Evolutionary conservation across 2,329 filamentous ascomycete genomes (phyloP).

Genomic region (Periglandula ipomoeae): DNA sequence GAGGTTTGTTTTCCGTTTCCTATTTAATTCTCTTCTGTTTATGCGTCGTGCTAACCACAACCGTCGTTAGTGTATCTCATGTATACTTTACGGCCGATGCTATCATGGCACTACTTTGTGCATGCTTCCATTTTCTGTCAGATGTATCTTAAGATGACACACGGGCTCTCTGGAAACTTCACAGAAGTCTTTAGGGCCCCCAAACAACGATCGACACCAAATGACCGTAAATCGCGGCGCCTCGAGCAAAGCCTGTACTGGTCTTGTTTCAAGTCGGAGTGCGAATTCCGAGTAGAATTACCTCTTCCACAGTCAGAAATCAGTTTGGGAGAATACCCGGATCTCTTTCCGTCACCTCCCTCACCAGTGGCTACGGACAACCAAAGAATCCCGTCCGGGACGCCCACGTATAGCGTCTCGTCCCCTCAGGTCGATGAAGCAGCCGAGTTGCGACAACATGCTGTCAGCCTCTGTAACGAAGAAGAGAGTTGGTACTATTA

Average conservation of each 20-base stretch:
- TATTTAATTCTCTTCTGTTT: too few relatives aligned
- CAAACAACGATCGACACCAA: slow-evolving; percentile 1
- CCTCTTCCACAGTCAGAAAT: slow-evolving; percentile 27
- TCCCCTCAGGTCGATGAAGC: slow-evolving; percentile 6
- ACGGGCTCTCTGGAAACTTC: slow-evolving; percentile 10
- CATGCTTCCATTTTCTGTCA: slow-evolving; percentile 21
- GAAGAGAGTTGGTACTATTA: slow-evolving; percentile 35
- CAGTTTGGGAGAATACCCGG: slow-evolving; percentile 24
- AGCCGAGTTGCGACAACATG: slow-evolving; percentile 11
- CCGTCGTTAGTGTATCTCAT: slow-evolving; percentile 24
- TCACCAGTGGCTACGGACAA: slow-evolving; percentile 8
- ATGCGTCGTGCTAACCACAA: not conserved
- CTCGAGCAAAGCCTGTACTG: slow-evolving; percentile 32
- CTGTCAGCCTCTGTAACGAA: slow-evolving; percentile 13
- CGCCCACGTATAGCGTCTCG: slow-evolving; percentile 11
- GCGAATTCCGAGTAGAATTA: slow-evolving; percentile 30
- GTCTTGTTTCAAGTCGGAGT: slow-evolving; percentile 34
- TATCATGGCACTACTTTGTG: slow-evolving; percentile 28
- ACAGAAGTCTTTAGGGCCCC: slow-evolving; percentile 6
- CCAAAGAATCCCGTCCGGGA: slow-evolving; percentile 9
- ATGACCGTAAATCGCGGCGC: slow-evolving; percentile 14
- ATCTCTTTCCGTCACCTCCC: slow-evolving; percentile 19
- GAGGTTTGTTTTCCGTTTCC: too few relatives aligned
- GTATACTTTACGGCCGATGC: slow-evolving; percentile 27
- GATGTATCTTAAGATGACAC: slow-evolving; percentile 21